A percentile compares a stretch with the other conserved stretches of the same genome.
phyloP scores from a whole-genome alignment of 331 rosid genomes.

The Telfairia occidentalis region DNA sequence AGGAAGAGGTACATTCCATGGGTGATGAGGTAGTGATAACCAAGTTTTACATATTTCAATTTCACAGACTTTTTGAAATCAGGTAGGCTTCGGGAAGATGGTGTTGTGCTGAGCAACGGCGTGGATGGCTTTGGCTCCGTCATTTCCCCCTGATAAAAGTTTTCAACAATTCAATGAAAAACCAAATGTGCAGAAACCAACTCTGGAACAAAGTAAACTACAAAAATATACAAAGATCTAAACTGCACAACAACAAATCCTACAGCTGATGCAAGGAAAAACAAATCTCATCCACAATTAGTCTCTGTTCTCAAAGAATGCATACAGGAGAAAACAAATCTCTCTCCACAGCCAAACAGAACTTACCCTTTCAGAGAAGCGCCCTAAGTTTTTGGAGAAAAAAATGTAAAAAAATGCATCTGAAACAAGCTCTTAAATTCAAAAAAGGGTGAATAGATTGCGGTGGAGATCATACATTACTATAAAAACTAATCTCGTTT shows the following conservation, averaged over 20 bases:
- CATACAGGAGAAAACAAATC: not conserved
- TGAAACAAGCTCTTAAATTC: not conserved
- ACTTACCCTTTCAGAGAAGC: not conserved
- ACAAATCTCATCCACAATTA: slow-evolving; percentile 2
- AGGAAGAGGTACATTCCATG: slow-evolving; percentile 83
- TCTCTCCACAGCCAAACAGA: not conserved
- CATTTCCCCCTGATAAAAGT: slow-evolving; percentile 44
- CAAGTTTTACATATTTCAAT: slow-evolving; percentile 82
- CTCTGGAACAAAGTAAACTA: not conserved
- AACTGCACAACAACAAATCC: not conserved
- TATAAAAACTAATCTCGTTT: not conserved
- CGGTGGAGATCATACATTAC: not conserved
- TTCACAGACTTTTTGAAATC: slow-evolving; percentile 84
- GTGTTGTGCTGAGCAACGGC: slow-evolving; percentile 31
- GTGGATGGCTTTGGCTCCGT: slow-evolving; percentile 32
- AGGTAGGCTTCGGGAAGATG: slow-evolving; percentile 48
- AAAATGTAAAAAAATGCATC: not conserved
- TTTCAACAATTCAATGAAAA: not conserved
- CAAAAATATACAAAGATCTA: not conserved
- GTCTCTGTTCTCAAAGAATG: not conserved
- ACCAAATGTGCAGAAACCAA: not conserved
- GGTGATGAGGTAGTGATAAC: slow-evolving; percentile 82
- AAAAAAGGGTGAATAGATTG: not conserved
- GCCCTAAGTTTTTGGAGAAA: not conserved
- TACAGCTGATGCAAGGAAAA: not conserved